Conservation (phyloP, 164 flowering plant species). For the Chloranthus sessilifolius region DNA sequence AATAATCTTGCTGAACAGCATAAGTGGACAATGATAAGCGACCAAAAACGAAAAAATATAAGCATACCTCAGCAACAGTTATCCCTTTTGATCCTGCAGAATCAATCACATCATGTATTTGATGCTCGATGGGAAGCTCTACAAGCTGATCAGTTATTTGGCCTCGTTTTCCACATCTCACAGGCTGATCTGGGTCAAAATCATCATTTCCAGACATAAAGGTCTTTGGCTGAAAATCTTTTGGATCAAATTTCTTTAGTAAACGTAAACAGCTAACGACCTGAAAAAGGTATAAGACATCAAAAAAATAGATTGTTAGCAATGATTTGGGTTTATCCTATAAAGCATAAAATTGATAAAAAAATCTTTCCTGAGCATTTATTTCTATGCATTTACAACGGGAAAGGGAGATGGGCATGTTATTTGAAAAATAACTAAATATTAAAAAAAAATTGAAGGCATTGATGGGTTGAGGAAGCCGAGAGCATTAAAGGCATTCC, state of each 20-base stretch:
- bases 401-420: too few species aligned
- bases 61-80: constrained; percentile 47
- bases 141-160: constrained; percentile 60
- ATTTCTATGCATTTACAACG: too few species aligned
- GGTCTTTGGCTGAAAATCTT: constrained; percentile 38
- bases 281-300: constrained; percentile 38
- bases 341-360: too few species aligned
- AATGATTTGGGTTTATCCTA: too few species aligned
- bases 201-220: constrained; percentile 31
- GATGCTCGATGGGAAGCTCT: constrained; percentile 84
- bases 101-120: constrained; percentile 77
- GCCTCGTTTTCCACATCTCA: constrained; percentile 38
- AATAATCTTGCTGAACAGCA: too few species aligned
- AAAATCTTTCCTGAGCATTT: too few species aligned
- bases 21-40: too few species aligned
- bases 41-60: constrained; percentile 1
- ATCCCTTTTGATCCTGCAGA: constrained; percentile 70
- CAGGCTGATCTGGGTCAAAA: constrained; percentile 25
- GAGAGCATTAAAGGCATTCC: too few species aligned
- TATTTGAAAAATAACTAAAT: too few species aligned
- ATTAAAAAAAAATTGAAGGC: too few species aligned
- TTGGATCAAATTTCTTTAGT: constrained; percentile 46
- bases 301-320: too few species aligned
- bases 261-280: constrained; percentile 59
- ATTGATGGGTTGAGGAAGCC: too few species aligned